Evolutionary conservation across 805 yeast genomes (phyloP), one percentile per base, ranked within the genome.

Genomic region (Ogataea pilisensis): DNA sequence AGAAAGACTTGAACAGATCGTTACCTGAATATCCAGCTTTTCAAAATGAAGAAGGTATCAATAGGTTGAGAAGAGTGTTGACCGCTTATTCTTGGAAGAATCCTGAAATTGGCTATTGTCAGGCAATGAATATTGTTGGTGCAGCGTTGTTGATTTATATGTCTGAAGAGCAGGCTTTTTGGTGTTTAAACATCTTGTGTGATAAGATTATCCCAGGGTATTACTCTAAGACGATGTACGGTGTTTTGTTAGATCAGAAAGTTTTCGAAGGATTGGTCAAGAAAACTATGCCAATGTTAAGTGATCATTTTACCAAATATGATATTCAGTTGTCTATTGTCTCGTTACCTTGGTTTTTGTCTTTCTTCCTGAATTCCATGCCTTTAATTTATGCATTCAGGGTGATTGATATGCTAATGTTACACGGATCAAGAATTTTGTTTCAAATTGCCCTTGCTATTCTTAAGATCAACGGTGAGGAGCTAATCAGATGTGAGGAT

Each of bases 21-120:
- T 64, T 93, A 38, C 99, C 99, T 0, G 99, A 93, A 61, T 93
- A 91, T 60, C 83, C 93, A 2, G 99, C 96, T 0, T 93, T 89
- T 57, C 98, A 93, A 60, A 73, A 74, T 8, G 73, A 73, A 5
- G 95, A 86, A 54, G 99, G 99, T 6, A 90, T 93, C 33, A 76
- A 72, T 37, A 70, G 96, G 40, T 71, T 93, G 35, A 73, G 99
- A 46, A 73, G 95, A 45, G 98, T 93, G 0, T 71, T 93, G 43
- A 84, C 95, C 0, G 96, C 96, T 0, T 93, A 90, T 57, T 86
- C 96, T 0, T 93, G 98, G 97, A 86, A 85, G 49, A 89, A 90
- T 59, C 96, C 96, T 0, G 96, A 91, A 31, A 87, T 93, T 20
- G 99, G 99, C 0, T 93, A 93, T 61, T 93, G 99, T 60, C 99